Conservation (phyloP, 2,329 filamentous ascomycete species). For the Fusarium tuaranense region DNA sequence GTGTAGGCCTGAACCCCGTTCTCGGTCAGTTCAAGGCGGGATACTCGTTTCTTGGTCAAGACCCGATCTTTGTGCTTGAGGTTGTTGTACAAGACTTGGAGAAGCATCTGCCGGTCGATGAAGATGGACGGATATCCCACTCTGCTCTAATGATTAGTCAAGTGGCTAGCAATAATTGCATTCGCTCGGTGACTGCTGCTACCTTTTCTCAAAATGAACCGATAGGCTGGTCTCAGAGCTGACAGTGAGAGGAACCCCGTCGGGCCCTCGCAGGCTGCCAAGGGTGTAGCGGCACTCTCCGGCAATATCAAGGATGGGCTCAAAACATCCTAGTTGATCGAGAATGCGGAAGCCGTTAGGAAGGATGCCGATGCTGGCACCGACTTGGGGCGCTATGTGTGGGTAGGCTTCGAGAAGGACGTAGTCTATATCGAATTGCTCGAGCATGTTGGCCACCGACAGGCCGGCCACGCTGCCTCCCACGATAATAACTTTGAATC, state of each 20-base stretch:
- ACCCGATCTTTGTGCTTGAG: background rate
- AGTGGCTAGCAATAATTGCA: background rate
- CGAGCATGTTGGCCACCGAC: slow-evolving; percentile 27
- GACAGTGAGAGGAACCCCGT: slow-evolving; percentile 49
- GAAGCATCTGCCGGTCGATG: slow-evolving; percentile 4
- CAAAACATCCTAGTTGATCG: slow-evolving; percentile 56
- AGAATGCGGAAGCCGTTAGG: slow-evolving; percentile 59
- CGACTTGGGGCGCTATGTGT: slow-evolving; percentile 58
- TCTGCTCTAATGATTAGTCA: background rate
- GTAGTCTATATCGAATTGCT: slow-evolving; percentile 56
- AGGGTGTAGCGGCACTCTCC: background rate
- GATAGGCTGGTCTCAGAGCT: background rate
- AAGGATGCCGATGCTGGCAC: slow-evolving; percentile 60
- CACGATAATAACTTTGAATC: slow-evolving; percentile 10
- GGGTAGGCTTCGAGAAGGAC: slow-evolving; percentile 59
- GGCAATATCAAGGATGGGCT: background rate
- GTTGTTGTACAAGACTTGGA: background rate
- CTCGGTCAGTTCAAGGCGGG: background rate
- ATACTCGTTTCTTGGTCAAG: background rate
- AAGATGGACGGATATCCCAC: slow-evolving; percentile 3
- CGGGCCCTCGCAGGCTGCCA: slow-evolving; percentile 32
- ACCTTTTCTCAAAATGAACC: background rate
- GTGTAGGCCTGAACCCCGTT: background rate
- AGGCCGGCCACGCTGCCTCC: slow-evolving; percentile 32
- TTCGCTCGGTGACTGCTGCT: too few relatives aligned